Evolutionary conservation across 495 filamentous ascomycete species (phyloP), one percentile per base, ranked within the genome.

Genomic region (Aspergillus steynii): DNA sequence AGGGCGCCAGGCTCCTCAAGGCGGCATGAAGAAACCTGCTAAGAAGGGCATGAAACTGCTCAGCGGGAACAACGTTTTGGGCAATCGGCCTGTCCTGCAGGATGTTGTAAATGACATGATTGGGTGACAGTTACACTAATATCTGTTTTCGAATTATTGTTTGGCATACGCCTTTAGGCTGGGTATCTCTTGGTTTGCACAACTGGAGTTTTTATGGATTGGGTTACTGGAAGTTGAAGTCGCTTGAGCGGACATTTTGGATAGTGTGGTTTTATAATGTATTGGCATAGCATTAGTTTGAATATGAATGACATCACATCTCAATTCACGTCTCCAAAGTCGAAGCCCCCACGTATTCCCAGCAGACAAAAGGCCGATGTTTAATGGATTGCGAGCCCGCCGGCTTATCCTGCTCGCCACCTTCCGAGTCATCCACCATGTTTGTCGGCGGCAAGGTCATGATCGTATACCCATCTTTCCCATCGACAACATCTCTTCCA

Each of bases 61-160:
- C 29, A 76, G 68, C 60, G 75, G 74, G 20, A 71, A 65, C 14
- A 71, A 64, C 26, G 61, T 80, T 55, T 56, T 78, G 29, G 71
- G 72, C 1, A 80, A 76, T 51, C 75, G 80, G 53, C 80, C 81
- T 34, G 73, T 86, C 50, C 64, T 85, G 31, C 79, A 76, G 51
- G 82, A 86, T 71, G 66, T 86, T 48, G 74, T 84, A 45, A 83
- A 85, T 70, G 82, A 82, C 55, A 57, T 82, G 62, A 62, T 69
- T 62, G 74, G 74, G 27, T 79, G 54, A 70, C 48, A 7, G 34
- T 50, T 49, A 29, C 20, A 20, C 20, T 58, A n/a, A 15, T 53
- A 32, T 56, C 55, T 51, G 14, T 56, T 59, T 63, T 63, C 61
- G 8, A n/a, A 10, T 47, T 55, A 28, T 51, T 46, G 59, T 65